Percentiles rank a stretch among this genome's conserved stretches.
Evolutionary conservation across 345 rosid species (phyloP).

Genomic region (Populus nigra): DNA sequence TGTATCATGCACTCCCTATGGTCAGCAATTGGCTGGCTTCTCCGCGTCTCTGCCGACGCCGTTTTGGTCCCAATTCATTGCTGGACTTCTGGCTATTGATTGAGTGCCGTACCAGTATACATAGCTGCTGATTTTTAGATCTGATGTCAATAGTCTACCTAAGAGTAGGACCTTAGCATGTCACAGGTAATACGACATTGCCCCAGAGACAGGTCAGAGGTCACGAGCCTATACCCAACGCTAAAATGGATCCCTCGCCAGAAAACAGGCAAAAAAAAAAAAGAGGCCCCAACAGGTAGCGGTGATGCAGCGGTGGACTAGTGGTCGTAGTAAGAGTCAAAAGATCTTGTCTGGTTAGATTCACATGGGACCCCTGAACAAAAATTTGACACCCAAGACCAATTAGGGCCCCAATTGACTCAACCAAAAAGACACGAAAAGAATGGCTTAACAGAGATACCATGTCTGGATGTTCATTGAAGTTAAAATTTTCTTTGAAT

Average conservation of each 20-base stretch:
- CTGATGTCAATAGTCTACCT: not conserved
- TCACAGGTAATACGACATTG: not conserved
- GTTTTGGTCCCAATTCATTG: not conserved
- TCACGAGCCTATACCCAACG: slow-evolving; percentile 16
- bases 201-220: not conserved
- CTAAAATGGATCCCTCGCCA: slow-evolving; percentile 8
- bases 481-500: too few species aligned
- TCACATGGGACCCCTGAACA: slow-evolving; percentile 35
- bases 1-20: too few species aligned
- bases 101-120: not conserved
- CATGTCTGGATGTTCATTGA: too few species aligned
- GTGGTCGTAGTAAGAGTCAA: slow-evolving; percentile 8
- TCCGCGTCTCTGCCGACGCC: not conserved
- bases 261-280: slow-evolving; percentile 23
- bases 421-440: not conserved
- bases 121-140: not conserved
- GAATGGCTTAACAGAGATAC: not conserved
- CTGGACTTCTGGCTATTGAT: not conserved
- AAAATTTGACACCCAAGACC: slow-evolving; percentile 6
- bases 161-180: not conserved
- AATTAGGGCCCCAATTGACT: not conserved
- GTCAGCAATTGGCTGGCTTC: not conserved
- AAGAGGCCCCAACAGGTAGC: not conserved
- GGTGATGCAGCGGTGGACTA: not conserved
- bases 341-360: slow-evolving; percentile 17